A percentile compares a stretch with the other conserved stretches of the same genome.
Conservation (phyloP, 2,329 filamentous ascomycete species). For the Calonectria multiphialidica region DNA sequence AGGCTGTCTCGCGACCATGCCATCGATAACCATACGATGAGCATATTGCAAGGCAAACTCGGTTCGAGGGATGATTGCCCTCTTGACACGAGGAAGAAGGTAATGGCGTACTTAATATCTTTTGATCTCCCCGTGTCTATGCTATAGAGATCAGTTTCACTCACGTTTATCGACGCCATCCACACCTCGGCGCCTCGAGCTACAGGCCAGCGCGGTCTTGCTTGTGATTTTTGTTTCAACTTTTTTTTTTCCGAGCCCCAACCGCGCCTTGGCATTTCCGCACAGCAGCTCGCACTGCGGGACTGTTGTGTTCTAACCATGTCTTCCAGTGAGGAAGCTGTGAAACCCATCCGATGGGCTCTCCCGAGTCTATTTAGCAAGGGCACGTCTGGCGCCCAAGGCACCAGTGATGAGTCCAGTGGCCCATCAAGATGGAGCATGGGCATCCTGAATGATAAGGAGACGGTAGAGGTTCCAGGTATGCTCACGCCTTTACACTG, state of each 20-base stretch:
- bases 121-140: not conserved
- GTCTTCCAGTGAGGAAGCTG: not conserved
- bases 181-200: not conserved
- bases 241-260: not conserved
- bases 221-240: not conserved
- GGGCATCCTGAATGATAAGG: slow-evolving; percentile 83
- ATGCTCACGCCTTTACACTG: slow-evolving; percentile 26
- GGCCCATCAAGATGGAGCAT: slow-evolving; percentile 67
- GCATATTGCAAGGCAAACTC: not conserved
- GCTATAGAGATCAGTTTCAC: not conserved
- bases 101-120: not conserved
- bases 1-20: not conserved
- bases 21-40: not conserved
- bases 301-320: not conserved
- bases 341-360: not conserved
- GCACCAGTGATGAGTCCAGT: not conserved
- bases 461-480: slow-evolving; percentile 92
- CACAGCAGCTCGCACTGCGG: not conserved
- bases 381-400: not conserved
- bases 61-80: not conserved
- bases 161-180: not conserved
- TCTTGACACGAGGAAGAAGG: not conserved
- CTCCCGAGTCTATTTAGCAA: not conserved
- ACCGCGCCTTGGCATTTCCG: not conserved
- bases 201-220: not conserved